These are phyloP conservation scores for Nakazawaea ishiwadae DNA, from an alignment of 805 yeast genomes.

Conservation along the genomic window DNA sequence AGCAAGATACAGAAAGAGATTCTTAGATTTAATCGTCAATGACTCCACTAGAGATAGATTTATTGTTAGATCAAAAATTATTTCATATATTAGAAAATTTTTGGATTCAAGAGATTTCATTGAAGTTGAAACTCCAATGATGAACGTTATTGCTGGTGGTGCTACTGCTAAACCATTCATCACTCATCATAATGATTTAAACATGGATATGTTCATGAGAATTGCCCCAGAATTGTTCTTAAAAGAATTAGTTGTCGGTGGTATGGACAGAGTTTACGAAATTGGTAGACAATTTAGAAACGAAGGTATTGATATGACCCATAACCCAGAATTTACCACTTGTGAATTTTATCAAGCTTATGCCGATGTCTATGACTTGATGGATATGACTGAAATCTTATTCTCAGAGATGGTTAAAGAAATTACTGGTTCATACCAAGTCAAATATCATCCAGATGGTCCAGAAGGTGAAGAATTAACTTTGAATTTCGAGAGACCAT, in stretches of 20 bases:
- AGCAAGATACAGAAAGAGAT: conserved; percentile 95
- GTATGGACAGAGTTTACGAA: conserved; percentile 96
- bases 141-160: conserved; percentile 99
- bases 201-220: conserved; percentile 96
- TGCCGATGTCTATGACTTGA: conserved; percentile 93
- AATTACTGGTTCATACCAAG: conserved; percentile 83
- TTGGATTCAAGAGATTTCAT: conserved; percentile 81
- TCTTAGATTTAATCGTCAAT: conserved; percentile 93
- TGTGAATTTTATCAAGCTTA: conserved; percentile 98
- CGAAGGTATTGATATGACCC: conserved; percentile 98
- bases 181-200: conserved; percentile 95
- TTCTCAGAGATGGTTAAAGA: conserved; percentile 97
- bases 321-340: conserved; percentile 98
- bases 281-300: conserved; percentile 98
- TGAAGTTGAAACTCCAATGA: conserved; percentile 98
- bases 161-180: conserved; percentile 98
- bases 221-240: conserved; percentile 96
- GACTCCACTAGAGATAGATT: conserved; percentile 81
- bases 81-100: conserved; percentile 81
- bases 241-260: conserved; percentile 96
- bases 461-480: conserved; percentile 76
- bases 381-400: conserved; percentile 90
- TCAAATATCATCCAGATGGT: conserved; percentile 91
- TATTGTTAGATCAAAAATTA: conserved; percentile 84
- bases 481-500: conserved; percentile 89